Evolutionary conservation across 2,329 filamentous ascomycete genomes (phyloP), one percentile per base, ranked within the genome.

Genomic region (Fusarium tricinctum): DNA sequence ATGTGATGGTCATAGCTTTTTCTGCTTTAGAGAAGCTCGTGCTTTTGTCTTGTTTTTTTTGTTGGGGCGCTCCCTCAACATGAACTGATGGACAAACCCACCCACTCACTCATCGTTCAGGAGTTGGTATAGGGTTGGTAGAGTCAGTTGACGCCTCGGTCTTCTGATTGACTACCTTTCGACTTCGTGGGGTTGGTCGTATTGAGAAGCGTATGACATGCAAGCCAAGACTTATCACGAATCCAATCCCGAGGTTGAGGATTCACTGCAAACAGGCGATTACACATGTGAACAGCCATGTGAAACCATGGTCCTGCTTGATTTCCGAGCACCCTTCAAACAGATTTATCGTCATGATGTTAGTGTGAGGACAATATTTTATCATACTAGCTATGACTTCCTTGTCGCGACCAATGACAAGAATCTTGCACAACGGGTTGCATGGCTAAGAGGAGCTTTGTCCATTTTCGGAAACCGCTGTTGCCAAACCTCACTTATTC

Each of bases 1-100:
- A 45, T 45, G 32, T 26, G 17, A 23, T 14, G 45, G 43, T 14
- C 10, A 17, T 22, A 35, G 42, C 49, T 32, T 59, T 28, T 33
- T 26, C 6, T 38, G 28, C 22, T 7, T 14, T 4, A 30, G 4
- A 43, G 17, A 50, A 20, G 52, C 53, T 20, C 17, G 26, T 32
- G 53, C 33, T 33, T 56, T 49, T n/a, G 35, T 38, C 35, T n/a
- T 38, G 15, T 50, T 39, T 2, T 2, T 17, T 62, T 62, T 62
- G 57, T 62, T 62, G 55, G 40, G 54, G 26, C 1, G 6, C 9
- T 30, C 12, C 40, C 58, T 33, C 47, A 62, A 62, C 57, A 52
- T 26, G 49, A 46, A 42, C 14, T 30, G 44, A 39, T 8, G 8
- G 7, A 17, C 10, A 15, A 52, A 3, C 13, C 55, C 38, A 54